Base-by-base conservation (phyloP, 108 stramenopile genomes). In the Cyclotella cryptica region DNA sequence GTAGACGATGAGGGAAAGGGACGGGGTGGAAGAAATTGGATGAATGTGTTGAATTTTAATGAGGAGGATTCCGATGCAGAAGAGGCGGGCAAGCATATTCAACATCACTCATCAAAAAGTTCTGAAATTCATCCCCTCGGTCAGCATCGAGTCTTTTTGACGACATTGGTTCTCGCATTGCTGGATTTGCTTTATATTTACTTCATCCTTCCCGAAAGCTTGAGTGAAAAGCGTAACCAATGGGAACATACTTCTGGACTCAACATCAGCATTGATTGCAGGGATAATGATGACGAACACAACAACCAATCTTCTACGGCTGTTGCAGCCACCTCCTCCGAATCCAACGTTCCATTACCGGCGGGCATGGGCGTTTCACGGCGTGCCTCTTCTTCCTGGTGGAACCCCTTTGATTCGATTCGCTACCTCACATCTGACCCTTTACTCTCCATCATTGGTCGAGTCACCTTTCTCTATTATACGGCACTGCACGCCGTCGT, bases 401-500 rank as follows among this genome's bases (percentile, higher is more conserved):
- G 90, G 92, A 84, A 80, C 55, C 95, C 95, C 18, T 69, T 83
- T 53, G 88, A 93, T 54, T 81, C 90, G 17, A 57, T 96, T 18
- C 64, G 77, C 26, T 74, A 89, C 29, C 66, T 93, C 13, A 35
- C 82, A 15, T 46, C 53, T 13, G 97, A 96, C 78, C 89, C 89
- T 18, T 91, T 98, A 49, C 80, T 99, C 45, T 69, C 78, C 17
- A 85, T 85, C 3, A 90, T 97, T 26, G 94, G 93, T 4, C 71
- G 85, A 44, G 90, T 98, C 22, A 93, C 96, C 24, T 95, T 98
- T 63, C 74, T 97, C 21, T 98, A 98, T 78, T 98, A 99, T 81
- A 95, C 96, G 7, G 90, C 92, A 19, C 75, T 97, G 4, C 97
- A 97, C 89, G 98, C 98, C 0, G 81, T 99, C 11, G 93, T 99